Evolutionary conservation across 768 basidiomycete genomes (phyloP), one percentile per base, ranked within the genome.

Genomic region (Leccinum boreale): DNA sequence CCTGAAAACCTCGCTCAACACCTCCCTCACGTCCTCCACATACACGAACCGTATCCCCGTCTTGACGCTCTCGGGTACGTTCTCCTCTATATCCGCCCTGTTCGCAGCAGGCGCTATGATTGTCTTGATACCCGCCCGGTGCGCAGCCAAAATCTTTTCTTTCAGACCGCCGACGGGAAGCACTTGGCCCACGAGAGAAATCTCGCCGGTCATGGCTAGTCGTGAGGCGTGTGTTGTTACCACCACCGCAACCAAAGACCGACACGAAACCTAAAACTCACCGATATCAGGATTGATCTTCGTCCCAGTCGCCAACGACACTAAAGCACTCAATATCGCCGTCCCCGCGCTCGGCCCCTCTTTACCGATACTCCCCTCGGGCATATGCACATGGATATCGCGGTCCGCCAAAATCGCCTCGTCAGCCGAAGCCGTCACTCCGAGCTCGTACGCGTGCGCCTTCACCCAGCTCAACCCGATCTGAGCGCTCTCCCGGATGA

Each of bases 291-390:
- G 90, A 68, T 81, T 81, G 46, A 98, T 85, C 72, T 77, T 84
- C 5, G 86, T 91, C 75, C 87, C 89, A 0, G 90, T 95, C 74
- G 98, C 92, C 56, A 98, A 78, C 45, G 88, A 91, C 46, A 98
- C 94, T 62, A 98, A 89, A 0, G 96, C 94, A 47, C 90, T 85
- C 57, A 97, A 67, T 42, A 99, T 86, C 0, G 97, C 97, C 5
- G 92, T 98, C 33, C 97, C 97, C 2, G 97, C 97, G 65, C 91
- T 94, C 1, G 97, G 97, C 0, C 97, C 97, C 64, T 97, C 95
- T 76, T 98, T 94, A 21, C 92, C 92, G 54, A 94, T 86, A 66
- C 87, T 89, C 9, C 93, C 94, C 70, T 93, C 94, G 0, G 94
- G 93, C 96, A 97, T 98, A 70, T 98, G 97, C 42, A 99, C 83